These are phyloP conservation scores for Kwoniella dendrophila DNA, from an alignment of 768 basidiomycete species.

Conservation along the genomic window DNA sequence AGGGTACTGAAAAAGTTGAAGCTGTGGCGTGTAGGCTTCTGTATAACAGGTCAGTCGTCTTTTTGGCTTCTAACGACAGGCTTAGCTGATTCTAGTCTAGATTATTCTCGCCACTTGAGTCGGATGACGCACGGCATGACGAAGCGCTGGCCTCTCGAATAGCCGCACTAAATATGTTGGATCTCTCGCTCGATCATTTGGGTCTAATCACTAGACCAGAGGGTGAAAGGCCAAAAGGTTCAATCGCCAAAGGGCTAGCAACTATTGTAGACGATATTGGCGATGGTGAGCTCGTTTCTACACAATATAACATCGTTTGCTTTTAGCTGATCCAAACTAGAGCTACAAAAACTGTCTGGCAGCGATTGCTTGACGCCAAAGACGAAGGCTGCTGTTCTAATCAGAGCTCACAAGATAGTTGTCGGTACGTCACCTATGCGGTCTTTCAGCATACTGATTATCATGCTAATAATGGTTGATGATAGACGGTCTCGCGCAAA, in stretches of 20 bases:
- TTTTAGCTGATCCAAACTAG: constrained; percentile 52
- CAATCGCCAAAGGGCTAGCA: constrained; percentile 59
- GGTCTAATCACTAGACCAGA: constrained; percentile 73
- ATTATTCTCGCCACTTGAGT: constrained; percentile 72
- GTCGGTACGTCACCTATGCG: constrained; percentile 73
- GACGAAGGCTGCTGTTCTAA: constrained; percentile 77
- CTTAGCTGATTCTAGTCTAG: constrained; percentile 56
- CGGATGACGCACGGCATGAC: constrained; percentile 83
- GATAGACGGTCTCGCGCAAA: constrained; percentile 47
- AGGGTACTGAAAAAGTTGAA: constrained; percentile 73
- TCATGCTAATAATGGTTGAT: constrained; percentile 15
- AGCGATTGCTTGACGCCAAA: constrained; percentile 64
- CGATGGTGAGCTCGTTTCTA: constrained; percentile 63
- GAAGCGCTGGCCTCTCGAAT: constrained; percentile 85
- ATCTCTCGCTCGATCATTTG: constrained; percentile 82
- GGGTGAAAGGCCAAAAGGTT: constrained; percentile 45
- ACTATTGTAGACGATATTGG: constrained; percentile 73
- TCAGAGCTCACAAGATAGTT: constrained; percentile 79
- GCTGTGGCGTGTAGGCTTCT: constrained; percentile 69
- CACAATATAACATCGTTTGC: not conserved
- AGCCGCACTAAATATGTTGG: constrained; percentile 87
- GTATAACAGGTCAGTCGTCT: constrained; percentile 72
- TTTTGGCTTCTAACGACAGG: not conserved
- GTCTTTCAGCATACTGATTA: not conserved
- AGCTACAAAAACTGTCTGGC: constrained; percentile 62